These are phyloP conservation scores for Metschnikowia santaceciliae DNA, from an alignment of 805 yeast species.

Conservation along the genomic window DNA sequence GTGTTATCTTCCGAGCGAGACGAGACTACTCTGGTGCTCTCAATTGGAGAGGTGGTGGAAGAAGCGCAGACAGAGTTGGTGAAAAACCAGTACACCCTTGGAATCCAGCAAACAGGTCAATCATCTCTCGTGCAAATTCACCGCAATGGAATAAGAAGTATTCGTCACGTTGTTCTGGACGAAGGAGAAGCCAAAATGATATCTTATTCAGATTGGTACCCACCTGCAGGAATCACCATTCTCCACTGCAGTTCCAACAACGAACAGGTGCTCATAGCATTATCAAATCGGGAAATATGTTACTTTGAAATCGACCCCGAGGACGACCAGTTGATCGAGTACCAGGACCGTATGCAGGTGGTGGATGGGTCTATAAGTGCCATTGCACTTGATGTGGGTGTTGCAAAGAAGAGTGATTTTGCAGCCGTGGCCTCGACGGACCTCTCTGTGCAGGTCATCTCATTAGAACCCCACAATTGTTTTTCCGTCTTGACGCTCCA, in stretches of 20 bases:
- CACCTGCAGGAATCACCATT: constrained; percentile 73
- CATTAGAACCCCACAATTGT: constrained; percentile 56
- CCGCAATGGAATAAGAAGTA: constrained; percentile 62
- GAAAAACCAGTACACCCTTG: constrained; percentile 55
- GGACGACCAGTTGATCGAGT: constrained; percentile 66
- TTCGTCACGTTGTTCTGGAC: constrained; percentile 16
- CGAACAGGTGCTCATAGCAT: constrained; percentile 64
- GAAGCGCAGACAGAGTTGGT: constrained; percentile 69
- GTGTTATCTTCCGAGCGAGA: constrained; percentile 54
- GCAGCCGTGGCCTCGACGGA: constrained; percentile 73
- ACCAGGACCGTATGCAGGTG: constrained; percentile 56
- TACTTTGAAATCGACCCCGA: constrained; percentile 73
- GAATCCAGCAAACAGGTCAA: constrained; percentile 63
- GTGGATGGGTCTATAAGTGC: constrained; percentile 47
- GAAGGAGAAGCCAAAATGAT: constrained; percentile 6
- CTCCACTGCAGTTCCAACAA: constrained; percentile 57
- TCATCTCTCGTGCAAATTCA: constrained; percentile 70
- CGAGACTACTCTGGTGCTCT: constrained; percentile 66
- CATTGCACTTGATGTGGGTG: constrained; percentile 43
- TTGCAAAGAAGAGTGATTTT: constrained; percentile 49
- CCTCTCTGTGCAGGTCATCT: constrained; percentile 62
- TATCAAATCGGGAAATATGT: constrained; percentile 70
- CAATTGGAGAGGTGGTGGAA: constrained; percentile 77
- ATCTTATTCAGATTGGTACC: constrained; percentile 59
- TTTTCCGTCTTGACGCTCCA: constrained; percentile 63